Percentiles rank a stretch among this genome's conserved stretches.
Conservation (phyloP, 331 rosid species). For the Telfairia occidentalis region DNA sequence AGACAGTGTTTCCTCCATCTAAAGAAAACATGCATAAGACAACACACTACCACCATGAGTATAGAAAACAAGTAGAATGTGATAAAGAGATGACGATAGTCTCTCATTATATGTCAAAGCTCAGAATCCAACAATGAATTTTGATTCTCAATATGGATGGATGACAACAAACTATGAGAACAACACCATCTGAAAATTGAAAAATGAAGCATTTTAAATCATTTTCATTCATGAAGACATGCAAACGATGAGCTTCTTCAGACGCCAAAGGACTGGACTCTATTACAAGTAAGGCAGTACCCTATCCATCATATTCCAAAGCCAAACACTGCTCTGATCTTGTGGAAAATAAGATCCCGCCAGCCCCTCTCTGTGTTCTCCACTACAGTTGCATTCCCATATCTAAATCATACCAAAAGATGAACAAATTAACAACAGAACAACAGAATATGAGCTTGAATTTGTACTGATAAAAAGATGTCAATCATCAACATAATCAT, state of each 20-base stretch:
- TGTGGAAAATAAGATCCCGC: conserved; percentile 87
- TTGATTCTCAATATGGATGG: neutral
- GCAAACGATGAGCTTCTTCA: conserved; percentile 15
- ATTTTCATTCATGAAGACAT: conserved; percentile 12
- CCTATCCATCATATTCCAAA: conserved; percentile 67
- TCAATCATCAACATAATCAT: neutral
- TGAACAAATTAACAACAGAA: neutral
- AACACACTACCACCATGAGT: neutral
- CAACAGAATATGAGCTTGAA: neutral
- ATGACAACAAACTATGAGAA: neutral
- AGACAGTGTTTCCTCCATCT: neutral
- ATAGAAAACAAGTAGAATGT: too few species aligned
- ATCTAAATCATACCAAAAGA: conserved; percentile 31
- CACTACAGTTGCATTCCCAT: conserved; percentile 83
- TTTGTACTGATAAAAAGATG: neutral
- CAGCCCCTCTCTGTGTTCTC: conserved; percentile 96
- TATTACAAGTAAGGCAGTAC: neutral
- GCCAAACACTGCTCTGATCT: conserved; percentile 81
- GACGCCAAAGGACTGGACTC: neutral
- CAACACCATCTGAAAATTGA: neutral
- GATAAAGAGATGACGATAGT: neutral
- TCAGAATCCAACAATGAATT: neutral
- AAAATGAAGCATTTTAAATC: conserved; percentile 9
- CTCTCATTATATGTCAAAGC: conserved; percentile 2
- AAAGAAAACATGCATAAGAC: neutral